These are phyloP conservation scores for Pyrenophora seminiperda DNA, from an alignment of 2,329 filamentous ascomycete species.

Conservation along the genomic window DNA sequence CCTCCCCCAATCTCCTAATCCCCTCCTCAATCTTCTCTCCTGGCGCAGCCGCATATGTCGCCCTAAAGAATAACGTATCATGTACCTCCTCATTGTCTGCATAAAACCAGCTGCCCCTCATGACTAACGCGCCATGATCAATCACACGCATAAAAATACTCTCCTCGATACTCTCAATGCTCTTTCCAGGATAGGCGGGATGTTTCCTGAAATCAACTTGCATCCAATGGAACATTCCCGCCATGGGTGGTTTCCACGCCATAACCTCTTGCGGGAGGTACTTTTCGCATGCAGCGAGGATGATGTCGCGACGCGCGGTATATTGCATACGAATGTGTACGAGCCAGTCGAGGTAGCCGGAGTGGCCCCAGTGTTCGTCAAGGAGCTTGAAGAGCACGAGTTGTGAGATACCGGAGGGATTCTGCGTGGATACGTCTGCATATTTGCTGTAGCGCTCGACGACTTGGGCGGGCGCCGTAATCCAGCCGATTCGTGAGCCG, in stretches of 20 bases:
- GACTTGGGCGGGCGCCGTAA: constrained; percentile 84
- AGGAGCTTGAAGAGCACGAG: constrained; percentile 84
- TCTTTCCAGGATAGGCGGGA: constrained; percentile 59
- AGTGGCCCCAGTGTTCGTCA: constrained; percentile 93
- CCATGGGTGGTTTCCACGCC: constrained; percentile 77
- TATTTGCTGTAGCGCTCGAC: constrained; percentile 82
- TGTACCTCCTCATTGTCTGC: constrained; percentile 67
- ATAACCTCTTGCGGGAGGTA: constrained; percentile 75
- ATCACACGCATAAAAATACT: constrained; percentile 82
- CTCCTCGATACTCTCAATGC: constrained; percentile 73
- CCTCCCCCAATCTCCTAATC: constrained; percentile 70
- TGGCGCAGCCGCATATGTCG: constrained; percentile 83
- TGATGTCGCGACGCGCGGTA: constrained; percentile 74
- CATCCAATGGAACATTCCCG: constrained; percentile 96
- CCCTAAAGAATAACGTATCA: constrained; percentile 79
- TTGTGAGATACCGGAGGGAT: constrained; percentile 83
- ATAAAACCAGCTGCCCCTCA: constrained; percentile 88
- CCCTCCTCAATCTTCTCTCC: constrained; percentile 57
- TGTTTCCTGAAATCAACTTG: constrained; percentile 70
- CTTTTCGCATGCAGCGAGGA: constrained; percentile 79
- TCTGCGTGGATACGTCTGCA: constrained; percentile 82
- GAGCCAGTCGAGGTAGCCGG: constrained; percentile 87
- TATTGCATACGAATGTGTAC: constrained; percentile 82
- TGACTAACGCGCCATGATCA: constrained; percentile 76
- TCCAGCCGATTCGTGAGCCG: constrained; percentile 82